phyloP scores from a whole-genome alignment of 129 eudicot species.

The Calendula officinalis region DNA sequence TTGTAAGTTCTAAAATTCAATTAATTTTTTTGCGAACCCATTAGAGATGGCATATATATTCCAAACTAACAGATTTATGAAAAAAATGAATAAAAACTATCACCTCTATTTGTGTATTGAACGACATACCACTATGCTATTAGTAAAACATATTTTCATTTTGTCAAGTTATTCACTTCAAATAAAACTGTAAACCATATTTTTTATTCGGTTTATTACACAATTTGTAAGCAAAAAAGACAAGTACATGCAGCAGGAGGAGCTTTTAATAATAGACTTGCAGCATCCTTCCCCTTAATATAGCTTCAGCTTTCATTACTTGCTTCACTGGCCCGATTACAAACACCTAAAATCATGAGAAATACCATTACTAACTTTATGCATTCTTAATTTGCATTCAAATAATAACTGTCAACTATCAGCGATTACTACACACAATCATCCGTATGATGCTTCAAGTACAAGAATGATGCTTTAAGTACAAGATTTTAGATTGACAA shows the following conservation, averaged over 20 bases:
- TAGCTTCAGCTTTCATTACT: constrained; percentile 95
- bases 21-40: too few species aligned
- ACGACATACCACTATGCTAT: too few species aligned
- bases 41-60: too few species aligned
- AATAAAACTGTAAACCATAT: neutral
- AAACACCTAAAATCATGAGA: constrained; percentile 45
- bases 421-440: too few species aligned
- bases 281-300: constrained; percentile 81
- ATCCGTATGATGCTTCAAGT: too few species aligned
- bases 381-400: neutral
- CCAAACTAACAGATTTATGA: too few species aligned
- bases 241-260: constrained; percentile 11
- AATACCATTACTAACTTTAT: neutral
- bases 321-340: constrained; percentile 81
- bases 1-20: too few species aligned
- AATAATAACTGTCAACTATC: too few species aligned
- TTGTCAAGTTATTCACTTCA: too few species aligned
- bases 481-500: too few species aligned
- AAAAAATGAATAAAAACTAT: neutral
- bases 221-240: constrained; percentile 15
- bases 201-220: constrained; percentile 37
- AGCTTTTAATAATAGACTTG: constrained; percentile 42
- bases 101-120: neutral
- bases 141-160: too few species aligned
- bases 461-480: too few species aligned